Percentiles rank a stretch among this genome's conserved stretches.
Conservation (phyloP, 306 rosid genomes). For the Gastrolobium villosum region DNA sequence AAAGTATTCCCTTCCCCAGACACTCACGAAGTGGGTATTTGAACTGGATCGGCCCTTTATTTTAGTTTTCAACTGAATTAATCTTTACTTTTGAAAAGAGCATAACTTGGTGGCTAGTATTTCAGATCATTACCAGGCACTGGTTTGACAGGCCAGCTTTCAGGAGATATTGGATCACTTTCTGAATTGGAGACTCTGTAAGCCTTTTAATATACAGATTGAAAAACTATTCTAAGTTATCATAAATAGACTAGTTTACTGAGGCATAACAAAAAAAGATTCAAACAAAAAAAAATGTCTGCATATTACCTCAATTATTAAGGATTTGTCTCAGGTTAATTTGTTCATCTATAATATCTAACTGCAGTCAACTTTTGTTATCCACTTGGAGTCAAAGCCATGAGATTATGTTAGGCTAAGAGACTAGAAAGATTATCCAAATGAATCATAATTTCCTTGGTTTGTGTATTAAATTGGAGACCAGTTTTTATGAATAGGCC, state of each 20-base stretch:
- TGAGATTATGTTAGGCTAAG: not conserved
- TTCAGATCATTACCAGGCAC: conserved; percentile 55
- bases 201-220: conserved; percentile 28
- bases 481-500: not conserved
- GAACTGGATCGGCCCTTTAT: no score
- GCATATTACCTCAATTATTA: not conserved
- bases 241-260: not conserved
- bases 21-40: no score
- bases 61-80: not conserved
- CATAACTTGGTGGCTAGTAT: conserved; percentile 35
- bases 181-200: conserved; percentile 58
- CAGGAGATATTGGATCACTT: conserved; percentile 53
- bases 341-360: not conserved
- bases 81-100: conserved; percentile 19
- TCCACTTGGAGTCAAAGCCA: not conserved
- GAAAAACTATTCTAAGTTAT: not conserved
- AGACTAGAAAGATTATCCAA: not conserved
- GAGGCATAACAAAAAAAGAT: not conserved
- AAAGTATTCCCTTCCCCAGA: no score
- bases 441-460: conserved; percentile 13
- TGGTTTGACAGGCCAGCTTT: conserved; percentile 51
- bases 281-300: not conserved
- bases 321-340: not conserved
- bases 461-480: conserved; percentile 9
- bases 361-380: not conserved